phyloP scores from a whole-genome alignment of 768 basidiomycete species.

The Auricularia sp. region DNA sequence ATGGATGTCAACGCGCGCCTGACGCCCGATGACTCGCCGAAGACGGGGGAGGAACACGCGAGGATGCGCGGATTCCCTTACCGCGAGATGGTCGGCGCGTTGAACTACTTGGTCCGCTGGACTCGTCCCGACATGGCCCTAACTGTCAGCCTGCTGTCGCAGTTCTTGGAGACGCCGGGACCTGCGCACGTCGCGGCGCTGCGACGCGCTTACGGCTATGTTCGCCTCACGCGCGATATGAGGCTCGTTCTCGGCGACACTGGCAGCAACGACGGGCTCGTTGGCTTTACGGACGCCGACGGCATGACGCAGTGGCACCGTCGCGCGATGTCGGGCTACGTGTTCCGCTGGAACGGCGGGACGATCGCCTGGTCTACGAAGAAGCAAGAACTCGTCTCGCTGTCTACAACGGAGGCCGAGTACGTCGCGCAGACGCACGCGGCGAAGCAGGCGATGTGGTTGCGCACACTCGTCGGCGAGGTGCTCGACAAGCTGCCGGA shows the following conservation, averaged over 20 bases:
- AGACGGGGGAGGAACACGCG: not conserved
- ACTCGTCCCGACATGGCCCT: conserved; percentile 12
- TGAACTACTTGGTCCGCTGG: not conserved
- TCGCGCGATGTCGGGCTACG: conserved; percentile 18
- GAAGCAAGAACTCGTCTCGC: conserved; percentile 24
- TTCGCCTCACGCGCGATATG: not conserved
- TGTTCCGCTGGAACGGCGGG: conserved; percentile 21
- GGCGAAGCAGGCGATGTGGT: conserved; percentile 14
- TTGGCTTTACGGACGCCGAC: conserved; percentile 13
- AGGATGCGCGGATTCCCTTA: not conserved
- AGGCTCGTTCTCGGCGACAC: not conserved
- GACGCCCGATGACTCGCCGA: conserved; percentile 2
- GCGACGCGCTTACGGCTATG: not conserved
- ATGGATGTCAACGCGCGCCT: conserved; percentile 10
- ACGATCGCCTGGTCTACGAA: conserved; percentile 23
- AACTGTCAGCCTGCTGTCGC: not conserved
- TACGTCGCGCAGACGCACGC: conserved; percentile 25
- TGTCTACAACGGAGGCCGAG: conserved; percentile 29
- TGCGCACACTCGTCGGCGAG: conserved; percentile 4
- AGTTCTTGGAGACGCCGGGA: not conserved
- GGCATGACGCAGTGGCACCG: conserved; percentile 5
- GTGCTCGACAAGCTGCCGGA: not conserved
- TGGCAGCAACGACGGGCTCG: not conserved
- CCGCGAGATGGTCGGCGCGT: not conserved
- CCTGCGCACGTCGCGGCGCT: not conserved